Evolutionary conservation across 2,329 filamentous ascomycete genomes (phyloP).

Genomic region (Alternaria infectoria): DNA sequence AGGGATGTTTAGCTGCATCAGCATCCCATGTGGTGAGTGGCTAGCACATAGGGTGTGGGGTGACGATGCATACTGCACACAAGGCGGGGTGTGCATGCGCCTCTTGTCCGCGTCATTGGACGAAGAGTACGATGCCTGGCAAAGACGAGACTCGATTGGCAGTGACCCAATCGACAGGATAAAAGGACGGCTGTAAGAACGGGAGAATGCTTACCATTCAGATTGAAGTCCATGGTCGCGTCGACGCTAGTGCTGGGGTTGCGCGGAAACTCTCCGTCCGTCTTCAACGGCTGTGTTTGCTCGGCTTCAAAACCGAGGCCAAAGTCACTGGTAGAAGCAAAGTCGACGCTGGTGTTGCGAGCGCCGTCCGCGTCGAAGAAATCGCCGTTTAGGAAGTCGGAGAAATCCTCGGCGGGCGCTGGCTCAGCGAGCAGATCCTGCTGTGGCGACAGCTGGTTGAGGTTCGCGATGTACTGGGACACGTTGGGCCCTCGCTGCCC

Average conservation of each 20-base stretch:
- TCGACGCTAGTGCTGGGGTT: constrained; percentile 24
- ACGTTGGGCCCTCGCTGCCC: constrained; percentile 84
- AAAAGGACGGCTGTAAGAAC: constrained; percentile 12
- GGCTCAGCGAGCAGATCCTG: constrained; percentile 38
- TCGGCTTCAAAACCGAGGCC: constrained; percentile 38
- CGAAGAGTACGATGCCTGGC: constrained; percentile 18
- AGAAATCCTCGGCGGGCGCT: constrained; percentile 56
- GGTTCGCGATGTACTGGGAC: constrained; percentile 84
- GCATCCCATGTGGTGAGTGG: constrained; percentile 31
- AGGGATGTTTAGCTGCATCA: constrained; percentile 27
- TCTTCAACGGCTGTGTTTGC: constrained; percentile 17
- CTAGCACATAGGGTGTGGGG: constrained; percentile 33
- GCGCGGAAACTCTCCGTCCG: constrained; percentile 20
- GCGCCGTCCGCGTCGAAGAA: constrained; percentile 71
- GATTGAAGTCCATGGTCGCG: constrained; percentile 43
- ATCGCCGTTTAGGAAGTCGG: constrained; percentile 63
- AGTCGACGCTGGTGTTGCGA: constrained; percentile 30
- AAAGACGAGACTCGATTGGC: constrained; percentile 14
- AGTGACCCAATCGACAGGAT: constrained; percentile 11
- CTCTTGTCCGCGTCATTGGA: constrained; percentile 30
- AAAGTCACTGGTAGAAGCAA: constrained; percentile 35
- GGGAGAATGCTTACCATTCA: constrained; percentile 39
- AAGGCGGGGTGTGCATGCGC: constrained; percentile 37
- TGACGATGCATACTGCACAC: constrained; percentile 29
- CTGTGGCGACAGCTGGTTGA: constrained; percentile 71